Base-by-base conservation (phyloP, 1,139 yeast genomes). In the Blastobotrys arbuscula region DNA sequence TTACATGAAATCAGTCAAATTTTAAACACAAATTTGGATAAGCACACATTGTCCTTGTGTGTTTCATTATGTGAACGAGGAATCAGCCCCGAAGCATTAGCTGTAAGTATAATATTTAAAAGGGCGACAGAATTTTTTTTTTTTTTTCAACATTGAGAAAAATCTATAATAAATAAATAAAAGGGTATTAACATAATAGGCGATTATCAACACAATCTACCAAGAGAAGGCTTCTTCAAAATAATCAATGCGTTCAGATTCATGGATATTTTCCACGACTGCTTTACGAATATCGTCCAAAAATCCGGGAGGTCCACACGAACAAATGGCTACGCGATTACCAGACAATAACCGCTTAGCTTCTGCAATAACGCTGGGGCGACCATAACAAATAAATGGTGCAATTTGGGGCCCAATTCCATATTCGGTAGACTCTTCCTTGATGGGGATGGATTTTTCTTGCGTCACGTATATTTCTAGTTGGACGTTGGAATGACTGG, bases 221-320 rank as follows among this genome's bases (percentile, higher is more conserved):
- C 69, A 66, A 8, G 68, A 58, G 46, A 65, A 65, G 1, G 70
- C 69, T 48, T 67, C 71, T 53, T 67, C 71, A 44, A 62, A 67
- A 53, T 66, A 67, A 45, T 67, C 69, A 9, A 67, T 60, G 3
- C 65, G 56, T 8, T 44, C 52, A 10, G 62, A 43, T 33, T 39
- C 55, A 47, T 55, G 50, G 24, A 66, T 55, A 50, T 62, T 57
- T 15, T 50, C 40, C 9, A 61, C 61, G 24, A 65, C 59, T 3
- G 63, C 56, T 39, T 53, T 52, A 50, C 78, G 67, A 4, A 71
- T 59, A 20, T 62, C 65, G 47, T 72, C 75, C 30, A 67, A 67
- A 55, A 76, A 68, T 1, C 60, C 28, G 0, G 66, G 55, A 3
- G 79, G 77, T 3, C 79, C 79, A 59, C 79, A 74, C 7, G 70